phyloP scores from a whole-genome alignment of 768 basidiomycete species.

The Exsudoporus frostii region DNA sequence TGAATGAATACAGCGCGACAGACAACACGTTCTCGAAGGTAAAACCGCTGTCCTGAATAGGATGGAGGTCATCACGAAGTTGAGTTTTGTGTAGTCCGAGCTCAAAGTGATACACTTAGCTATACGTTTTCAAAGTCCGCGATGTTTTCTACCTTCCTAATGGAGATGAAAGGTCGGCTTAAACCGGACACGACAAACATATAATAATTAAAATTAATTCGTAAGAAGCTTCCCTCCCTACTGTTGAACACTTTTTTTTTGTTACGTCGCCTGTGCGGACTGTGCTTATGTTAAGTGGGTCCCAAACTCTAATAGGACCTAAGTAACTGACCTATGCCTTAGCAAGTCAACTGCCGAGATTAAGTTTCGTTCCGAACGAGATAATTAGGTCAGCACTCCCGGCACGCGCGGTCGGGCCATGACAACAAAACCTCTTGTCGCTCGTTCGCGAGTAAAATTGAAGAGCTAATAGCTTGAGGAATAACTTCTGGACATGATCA shows the following conservation, averaged over 20 bases:
- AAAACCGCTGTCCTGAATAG: constrained; percentile 4
- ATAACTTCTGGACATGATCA: background rate
- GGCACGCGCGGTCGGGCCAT: too few relatives aligned
- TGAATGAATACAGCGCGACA: constrained; percentile 8
- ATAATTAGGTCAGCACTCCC: background rate
- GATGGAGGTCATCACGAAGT: constrained; percentile 6
- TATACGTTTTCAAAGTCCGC: constrained; percentile 12
- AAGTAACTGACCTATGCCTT: too few relatives aligned
- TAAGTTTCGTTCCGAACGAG: background rate
- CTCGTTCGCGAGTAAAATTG: background rate
- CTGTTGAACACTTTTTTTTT: too few relatives aligned
- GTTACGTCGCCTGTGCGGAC: too few relatives aligned
- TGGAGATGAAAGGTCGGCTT: background rate
- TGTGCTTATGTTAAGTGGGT: too few relatives aligned
- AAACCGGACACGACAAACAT: too few relatives aligned
- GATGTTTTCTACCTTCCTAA: constrained; percentile 6
- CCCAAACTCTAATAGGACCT: too few relatives aligned
- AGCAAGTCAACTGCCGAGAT: background rate
- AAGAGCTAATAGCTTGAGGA: background rate
- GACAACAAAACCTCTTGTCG: too few relatives aligned
- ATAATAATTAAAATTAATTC: too few relatives aligned
- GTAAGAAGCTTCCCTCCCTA: too few relatives aligned
- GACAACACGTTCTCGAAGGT: background rate
- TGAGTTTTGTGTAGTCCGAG: background rate
- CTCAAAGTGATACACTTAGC: background rate